Base-by-base conservation (phyloP, 768 basidiomycete species). In the Tephrocybe sp. region DNA sequence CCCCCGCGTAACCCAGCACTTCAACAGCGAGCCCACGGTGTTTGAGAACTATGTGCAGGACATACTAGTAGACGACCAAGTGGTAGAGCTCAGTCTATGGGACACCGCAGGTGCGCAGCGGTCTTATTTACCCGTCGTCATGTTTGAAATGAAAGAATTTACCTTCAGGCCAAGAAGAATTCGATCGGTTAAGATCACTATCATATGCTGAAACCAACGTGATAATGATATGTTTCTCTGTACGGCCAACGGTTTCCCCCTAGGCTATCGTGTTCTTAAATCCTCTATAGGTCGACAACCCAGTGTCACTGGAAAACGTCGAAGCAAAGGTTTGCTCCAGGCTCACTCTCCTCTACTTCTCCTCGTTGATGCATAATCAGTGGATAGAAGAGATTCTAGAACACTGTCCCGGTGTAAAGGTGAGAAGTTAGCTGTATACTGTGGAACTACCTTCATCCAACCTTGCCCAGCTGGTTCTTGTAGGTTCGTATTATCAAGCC, bases 21-120 rank as follows among this genome's bases (percentile, higher is more conserved):
- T 29, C 27, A 42, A 31, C 61, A 92, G 91, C 58, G 89, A 94
- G 71, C 91, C 88, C 5, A 94, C 91, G 21, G 94, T 98, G 3
- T 98, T 98, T 58, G 95, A 98, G 68, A 98, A 97, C 71, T 94
- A 95, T 61, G 93, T 95, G 10, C 90, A 94, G 64, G 90, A 94
- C 56, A 73, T 94, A 47, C 77, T 77, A 57, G 82, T 95, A 22
- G 94, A 97, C 56, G 92, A 91, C 27, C 86, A 91, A 58, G 66
- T 80, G 24, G 86, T 97, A 12, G 94, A 98, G 62, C 75, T 99
- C 37, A 91, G 92, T 64, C 64, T 98, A 55, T 98, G 95, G 95
- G 95, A 98, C 65, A 98, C 95, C 38, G 95, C 95, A 38, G 94
- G 95, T 93, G 79, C 68, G 29, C 41, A 27, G 15, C 7, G 23